Conservation (phyloP, 495 filamentous ascomycete species). For the Monascus purpureus region DNA sequence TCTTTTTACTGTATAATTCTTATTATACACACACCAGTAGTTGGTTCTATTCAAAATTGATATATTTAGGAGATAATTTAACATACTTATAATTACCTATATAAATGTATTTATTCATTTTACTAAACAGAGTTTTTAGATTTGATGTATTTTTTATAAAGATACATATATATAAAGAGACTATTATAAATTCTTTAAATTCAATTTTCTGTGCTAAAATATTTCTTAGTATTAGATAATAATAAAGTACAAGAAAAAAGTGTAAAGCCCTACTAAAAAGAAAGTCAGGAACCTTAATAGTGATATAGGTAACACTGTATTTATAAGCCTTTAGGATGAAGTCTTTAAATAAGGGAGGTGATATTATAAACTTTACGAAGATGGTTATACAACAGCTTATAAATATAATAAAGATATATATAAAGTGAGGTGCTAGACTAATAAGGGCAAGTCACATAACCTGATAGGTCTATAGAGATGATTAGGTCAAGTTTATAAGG, state of each 20-base stretch:
- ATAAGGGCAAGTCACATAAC: too few relatives aligned
- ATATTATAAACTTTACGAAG: too few relatives aligned
- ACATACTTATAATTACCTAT: background rate
- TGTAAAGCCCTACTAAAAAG: background rate
- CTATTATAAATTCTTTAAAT: background rate
- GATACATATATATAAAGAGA: background rate
- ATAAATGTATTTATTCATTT: slow-evolving; percentile 1
- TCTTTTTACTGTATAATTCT: slow-evolving; percentile 1
- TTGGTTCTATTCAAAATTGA: background rate
- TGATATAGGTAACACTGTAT: background rate
- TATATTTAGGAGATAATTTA: background rate
- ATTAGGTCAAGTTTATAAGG: too few relatives aligned
- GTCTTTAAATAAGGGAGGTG: background rate
- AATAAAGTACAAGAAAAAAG: too few relatives aligned
- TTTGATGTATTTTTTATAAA: slow-evolving; percentile 2
- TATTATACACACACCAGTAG: slow-evolving; percentile 1
- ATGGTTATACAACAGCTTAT: too few relatives aligned
- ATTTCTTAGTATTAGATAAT: background rate
- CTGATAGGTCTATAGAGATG: too few relatives aligned
- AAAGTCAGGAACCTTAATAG: background rate
- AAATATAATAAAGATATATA: too few relatives aligned
- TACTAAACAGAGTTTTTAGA: background rate
- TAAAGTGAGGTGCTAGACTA: too few relatives aligned
- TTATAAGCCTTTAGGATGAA: background rate
- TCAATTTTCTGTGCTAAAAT: background rate